These are phyloP conservation scores for Penicillium sp. DNA, from an alignment of 2,329 filamentous ascomycete genomes.

Conservation along the genomic window DNA sequence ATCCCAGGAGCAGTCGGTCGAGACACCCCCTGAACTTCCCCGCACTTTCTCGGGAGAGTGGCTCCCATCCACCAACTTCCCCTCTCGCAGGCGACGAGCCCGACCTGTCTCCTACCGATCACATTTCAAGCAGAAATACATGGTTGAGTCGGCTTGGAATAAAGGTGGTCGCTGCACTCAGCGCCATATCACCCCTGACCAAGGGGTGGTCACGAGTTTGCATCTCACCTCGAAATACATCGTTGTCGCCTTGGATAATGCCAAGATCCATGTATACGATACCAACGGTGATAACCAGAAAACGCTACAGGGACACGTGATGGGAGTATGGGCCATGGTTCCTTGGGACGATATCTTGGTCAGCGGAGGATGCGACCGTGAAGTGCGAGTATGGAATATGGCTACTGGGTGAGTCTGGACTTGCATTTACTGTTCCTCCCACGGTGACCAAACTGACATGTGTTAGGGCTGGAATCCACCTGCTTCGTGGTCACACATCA, in stretches of 20 bases:
- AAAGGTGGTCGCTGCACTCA: conserved; percentile 80
- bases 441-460: background rate
- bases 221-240: conserved; percentile 95
- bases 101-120: conserved; percentile 83
- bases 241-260: conserved; percentile 94
- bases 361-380: conserved; percentile 91
- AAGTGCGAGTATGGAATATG: conserved; percentile 96
- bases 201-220: conserved; percentile 91
- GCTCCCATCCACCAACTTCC: conserved; percentile 28
- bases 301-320: conserved; percentile 89
- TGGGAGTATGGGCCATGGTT: conserved; percentile 99
- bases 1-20: conserved; percentile 39
- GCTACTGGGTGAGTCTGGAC: conserved; percentile 65
- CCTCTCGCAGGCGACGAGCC: conserved; percentile 46
- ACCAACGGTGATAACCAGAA: conserved; percentile 82
- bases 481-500: conserved; percentile 88
- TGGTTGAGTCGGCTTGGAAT: conserved; percentile 95
- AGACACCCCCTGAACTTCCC: conserved; percentile 46
- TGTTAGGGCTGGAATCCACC: conserved; percentile 66
- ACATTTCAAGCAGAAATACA: conserved; percentile 95
- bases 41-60: conserved; percentile 33
- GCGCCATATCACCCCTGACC: conserved; percentile 89
- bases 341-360: conserved; percentile 94
- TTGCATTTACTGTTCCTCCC: background rate
- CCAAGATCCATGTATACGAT: conserved; percentile 97